These are phyloP conservation scores for Neonectria faginata DNA, from an alignment of 2,329 filamentous ascomycete species.

Conservation along the genomic window DNA sequence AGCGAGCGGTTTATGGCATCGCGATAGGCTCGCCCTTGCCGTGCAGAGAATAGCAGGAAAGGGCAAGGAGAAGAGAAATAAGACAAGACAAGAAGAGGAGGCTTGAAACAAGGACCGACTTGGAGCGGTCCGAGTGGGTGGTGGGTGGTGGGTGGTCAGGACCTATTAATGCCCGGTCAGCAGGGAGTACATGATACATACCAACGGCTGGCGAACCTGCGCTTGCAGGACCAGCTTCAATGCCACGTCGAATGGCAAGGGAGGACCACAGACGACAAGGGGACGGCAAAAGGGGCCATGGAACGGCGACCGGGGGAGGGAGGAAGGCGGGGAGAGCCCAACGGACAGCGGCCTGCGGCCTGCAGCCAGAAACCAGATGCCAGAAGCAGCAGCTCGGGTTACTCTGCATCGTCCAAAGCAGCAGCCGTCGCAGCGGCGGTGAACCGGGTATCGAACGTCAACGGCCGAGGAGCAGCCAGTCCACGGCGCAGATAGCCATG, in stretches of 20 bases:
- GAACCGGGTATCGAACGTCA: conserved; percentile 30
- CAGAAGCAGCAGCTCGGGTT: conserved; percentile 34
- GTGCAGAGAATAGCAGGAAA: conserved; percentile 34
- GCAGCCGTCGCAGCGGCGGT: conserved; percentile 37
- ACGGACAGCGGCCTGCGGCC: neutral
- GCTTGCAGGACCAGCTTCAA: conserved; percentile 44
- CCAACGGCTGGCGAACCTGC: conserved; percentile 35
- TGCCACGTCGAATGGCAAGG: conserved; percentile 46
- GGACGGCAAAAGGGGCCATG: conserved; percentile 37
- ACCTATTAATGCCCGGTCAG: conserved; percentile 47
- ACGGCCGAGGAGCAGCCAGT: conserved; percentile 24
- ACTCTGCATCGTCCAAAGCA: conserved; percentile 32
- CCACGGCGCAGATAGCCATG: conserved; percentile 25
- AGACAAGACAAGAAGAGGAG: conserved; percentile 35
- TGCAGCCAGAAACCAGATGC: conserved; percentile 15
- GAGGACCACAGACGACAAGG: conserved; percentile 38
- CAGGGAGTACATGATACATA: conserved; percentile 44
- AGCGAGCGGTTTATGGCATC: conserved; percentile 43
- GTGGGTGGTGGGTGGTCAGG: conserved; percentile 32
- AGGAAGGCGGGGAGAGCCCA: conserved; percentile 26
- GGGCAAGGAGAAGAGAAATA: conserved; percentile 36
- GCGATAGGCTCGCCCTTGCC: conserved; percentile 42
- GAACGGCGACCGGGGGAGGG: conserved; percentile 36
- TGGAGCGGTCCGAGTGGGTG: conserved; percentile 38
- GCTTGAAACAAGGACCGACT: conserved; percentile 45